Percentiles rank a stretch among this genome's conserved stretches.
Evolutionary conservation across 345 rosid species (phyloP).

Genomic region (Sonneratia alba): DNA sequence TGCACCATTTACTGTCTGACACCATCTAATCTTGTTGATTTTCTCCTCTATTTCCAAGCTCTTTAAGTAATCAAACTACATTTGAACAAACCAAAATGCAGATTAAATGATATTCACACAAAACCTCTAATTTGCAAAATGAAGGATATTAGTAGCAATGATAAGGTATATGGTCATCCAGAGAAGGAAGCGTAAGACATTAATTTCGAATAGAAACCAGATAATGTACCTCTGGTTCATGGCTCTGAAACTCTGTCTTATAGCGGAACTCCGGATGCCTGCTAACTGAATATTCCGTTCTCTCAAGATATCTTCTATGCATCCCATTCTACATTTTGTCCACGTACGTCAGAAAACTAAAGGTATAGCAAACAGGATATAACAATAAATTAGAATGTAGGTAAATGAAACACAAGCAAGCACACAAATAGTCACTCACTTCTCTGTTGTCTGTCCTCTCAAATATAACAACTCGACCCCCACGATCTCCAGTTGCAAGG

Average conservation of each 20-base stretch:
- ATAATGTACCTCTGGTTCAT: conserved; percentile 75
- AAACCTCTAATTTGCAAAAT: background rate
- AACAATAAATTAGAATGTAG: background rate
- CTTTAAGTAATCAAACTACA: conserved; percentile 90
- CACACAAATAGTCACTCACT: conserved; percentile 30
- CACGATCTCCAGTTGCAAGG: conserved; percentile 96
- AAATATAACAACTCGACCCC: conserved; percentile 91
- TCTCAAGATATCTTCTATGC: conserved; percentile 58
- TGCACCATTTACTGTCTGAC: conserved; percentile 76
- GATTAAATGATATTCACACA: conserved; percentile 6
- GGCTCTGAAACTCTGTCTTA: conserved; percentile 93
- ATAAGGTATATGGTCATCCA: background rate
- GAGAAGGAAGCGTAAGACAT: background rate
- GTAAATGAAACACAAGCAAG: background rate
- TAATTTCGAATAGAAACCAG: background rate
- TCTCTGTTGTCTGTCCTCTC: conserved; percentile 66
- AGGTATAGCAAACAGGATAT: conserved; percentile 1
- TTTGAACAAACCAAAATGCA: conserved; percentile 12
- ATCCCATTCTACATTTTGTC: conserved; percentile 44
- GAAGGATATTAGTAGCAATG: background rate
- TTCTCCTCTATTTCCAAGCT: conserved; percentile 99
- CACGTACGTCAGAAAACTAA: conserved; percentile 10
- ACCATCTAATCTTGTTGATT: conserved; percentile 92
- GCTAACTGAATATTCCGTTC: conserved; percentile 36
- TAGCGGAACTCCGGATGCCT: conserved; percentile 80